A percentile compares a stretch with the other conserved stretches of the same genome.
Conservation (phyloP, 176 grass and related monocot genomes). For the Zoysia pacifica region DNA sequence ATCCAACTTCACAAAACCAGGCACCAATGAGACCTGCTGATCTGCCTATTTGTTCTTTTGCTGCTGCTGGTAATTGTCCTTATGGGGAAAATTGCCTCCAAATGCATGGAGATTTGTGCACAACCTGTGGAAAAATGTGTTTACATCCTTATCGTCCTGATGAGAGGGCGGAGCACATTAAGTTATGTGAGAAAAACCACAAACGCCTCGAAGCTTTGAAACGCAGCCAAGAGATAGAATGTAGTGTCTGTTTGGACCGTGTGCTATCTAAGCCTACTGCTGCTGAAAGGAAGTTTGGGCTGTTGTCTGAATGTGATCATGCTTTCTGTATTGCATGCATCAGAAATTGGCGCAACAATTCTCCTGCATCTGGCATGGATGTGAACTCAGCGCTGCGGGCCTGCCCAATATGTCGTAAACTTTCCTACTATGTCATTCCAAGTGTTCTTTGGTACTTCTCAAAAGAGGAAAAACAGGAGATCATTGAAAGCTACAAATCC, state of each 20-base stretch:
- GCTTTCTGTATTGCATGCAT: conserved; percentile 94
- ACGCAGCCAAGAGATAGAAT: conserved; percentile 94
- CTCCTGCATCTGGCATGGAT: conserved; percentile 90
- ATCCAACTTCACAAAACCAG: conserved; percentile 26
- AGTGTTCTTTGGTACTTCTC: conserved; percentile 94
- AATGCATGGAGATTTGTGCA: conserved; percentile 80
- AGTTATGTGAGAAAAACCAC: conserved; percentile 81
- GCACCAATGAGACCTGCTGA: conserved; percentile 46
- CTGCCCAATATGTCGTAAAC: conserved; percentile 86
- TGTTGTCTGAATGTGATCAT: conserved; percentile 94
- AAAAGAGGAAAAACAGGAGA: conserved; percentile 87
- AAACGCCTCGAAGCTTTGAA: conserved; percentile 81
- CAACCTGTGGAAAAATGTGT: conserved; percentile 75
- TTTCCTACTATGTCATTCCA: conserved; percentile 90
- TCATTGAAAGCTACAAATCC: conserved; percentile 82
- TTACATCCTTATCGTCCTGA: conserved; percentile 81
- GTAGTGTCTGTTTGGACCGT: conserved; percentile 88
- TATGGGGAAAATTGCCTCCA: conserved; percentile 72
- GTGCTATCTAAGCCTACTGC: conserved; percentile 86
- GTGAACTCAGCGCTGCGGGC: conserved; percentile 82
- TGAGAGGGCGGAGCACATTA: conserved; percentile 85
- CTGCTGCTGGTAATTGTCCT: conserved; percentile 91
- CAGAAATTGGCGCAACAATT: conserved; percentile 94
- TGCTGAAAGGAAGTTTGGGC: conserved; percentile 90
- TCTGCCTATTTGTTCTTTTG: conserved; percentile 85